These are phyloP conservation scores for Fraxinus albicans DNA, from an alignment of 305 asterid species.

Conservation along the genomic window DNA sequence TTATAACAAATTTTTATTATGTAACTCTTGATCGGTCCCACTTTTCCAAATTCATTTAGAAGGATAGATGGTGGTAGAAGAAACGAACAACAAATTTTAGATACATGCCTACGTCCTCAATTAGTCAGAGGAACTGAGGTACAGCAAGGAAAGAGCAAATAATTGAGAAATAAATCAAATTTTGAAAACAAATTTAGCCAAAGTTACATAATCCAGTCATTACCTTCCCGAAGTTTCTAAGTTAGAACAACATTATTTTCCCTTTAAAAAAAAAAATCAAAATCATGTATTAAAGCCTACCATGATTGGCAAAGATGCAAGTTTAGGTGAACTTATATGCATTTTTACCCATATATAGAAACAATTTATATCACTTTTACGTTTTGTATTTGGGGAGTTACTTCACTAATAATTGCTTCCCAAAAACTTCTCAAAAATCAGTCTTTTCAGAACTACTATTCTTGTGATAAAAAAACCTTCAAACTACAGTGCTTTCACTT, in stretches of 20 bases:
- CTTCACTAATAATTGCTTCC: background rate
- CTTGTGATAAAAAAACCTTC: background rate
- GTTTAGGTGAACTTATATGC: background rate
- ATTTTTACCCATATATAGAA: background rate
- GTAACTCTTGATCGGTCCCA: background rate
- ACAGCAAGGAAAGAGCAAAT: background rate
- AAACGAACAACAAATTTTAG: background rate
- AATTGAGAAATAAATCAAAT: background rate
- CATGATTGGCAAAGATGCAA: background rate
- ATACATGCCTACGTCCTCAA: background rate
- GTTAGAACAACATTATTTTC: background rate
- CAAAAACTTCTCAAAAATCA: background rate
- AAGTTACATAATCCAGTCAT: background rate
- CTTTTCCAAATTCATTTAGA: background rate
- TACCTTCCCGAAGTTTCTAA: background rate
- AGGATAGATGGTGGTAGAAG: background rate
- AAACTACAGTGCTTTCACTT: background rate
- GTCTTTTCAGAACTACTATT: background rate
- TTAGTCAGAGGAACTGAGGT: background rate
- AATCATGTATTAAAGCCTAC: background rate
- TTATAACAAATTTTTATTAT: background rate
- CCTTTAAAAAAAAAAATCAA: background rate
- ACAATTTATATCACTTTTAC: background rate
- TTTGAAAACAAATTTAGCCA: background rate
- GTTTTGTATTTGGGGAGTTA: background rate